A percentile compares a stretch with the other conserved stretches of the same genome.
phyloP scores from a whole-genome alignment of 305 asterid genomes.

The Caryopteris hybrid region DNA sequence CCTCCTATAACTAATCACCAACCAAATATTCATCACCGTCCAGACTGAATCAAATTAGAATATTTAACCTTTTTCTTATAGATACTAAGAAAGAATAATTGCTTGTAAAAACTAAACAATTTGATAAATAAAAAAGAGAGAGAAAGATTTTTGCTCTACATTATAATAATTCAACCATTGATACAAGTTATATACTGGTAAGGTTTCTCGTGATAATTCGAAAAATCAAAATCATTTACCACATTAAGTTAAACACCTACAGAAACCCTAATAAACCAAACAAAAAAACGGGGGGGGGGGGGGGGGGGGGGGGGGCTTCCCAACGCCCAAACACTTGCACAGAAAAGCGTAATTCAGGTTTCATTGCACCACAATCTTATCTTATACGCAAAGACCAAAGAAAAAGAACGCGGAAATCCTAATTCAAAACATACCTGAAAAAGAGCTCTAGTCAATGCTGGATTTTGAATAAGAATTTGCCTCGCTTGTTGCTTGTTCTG shows the following conservation, averaged over 20 bases:
- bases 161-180: neutral
- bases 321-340: neutral
- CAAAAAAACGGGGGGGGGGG: no score
- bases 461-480: constrained; percentile 84
- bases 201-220: neutral
- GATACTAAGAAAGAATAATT: neutral
- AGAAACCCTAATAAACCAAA: constrained; percentile 11
- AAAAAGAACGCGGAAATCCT: constrained; percentile 6
- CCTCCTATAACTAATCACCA: constrained; percentile 9
- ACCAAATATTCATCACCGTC: neutral
- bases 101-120: no score
- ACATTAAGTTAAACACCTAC: neutral
- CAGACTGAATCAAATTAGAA: neutral
- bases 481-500: constrained; percentile 91
- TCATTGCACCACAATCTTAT: neutral
- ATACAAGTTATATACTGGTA: neutral
- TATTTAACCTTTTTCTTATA: neutral
- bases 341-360: neutral
- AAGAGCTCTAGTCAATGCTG: constrained; percentile 76
- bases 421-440: constrained; percentile 57
- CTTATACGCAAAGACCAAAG: neutral
- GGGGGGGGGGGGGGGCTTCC: neutral
- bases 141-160: no score
- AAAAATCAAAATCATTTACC: neutral
- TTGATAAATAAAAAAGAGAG: no score